phyloP scores from a whole-genome alignment of 176 grass and related monocot genomes.

The Avena insularis region DNA sequence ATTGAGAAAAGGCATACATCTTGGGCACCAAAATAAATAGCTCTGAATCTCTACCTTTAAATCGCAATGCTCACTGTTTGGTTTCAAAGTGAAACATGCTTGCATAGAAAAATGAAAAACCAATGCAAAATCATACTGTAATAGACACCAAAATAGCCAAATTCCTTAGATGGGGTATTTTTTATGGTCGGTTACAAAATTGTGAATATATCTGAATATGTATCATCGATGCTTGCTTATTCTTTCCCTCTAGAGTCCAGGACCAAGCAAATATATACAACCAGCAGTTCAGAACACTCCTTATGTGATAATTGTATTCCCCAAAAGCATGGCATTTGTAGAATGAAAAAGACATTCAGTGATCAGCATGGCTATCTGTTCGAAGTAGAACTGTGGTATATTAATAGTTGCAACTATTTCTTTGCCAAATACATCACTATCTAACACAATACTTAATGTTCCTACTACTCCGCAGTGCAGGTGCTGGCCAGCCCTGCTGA shows the following conservation, averaged over 20 bases:
- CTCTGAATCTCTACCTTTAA: not conserved
- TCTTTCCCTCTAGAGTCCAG: not conserved
- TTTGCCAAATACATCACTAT: slow-evolving; percentile 3
- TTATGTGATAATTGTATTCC: not conserved
- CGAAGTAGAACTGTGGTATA: slow-evolving; percentile 5
- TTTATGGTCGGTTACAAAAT: not conserved
- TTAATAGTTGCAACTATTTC: slow-evolving; percentile 6
- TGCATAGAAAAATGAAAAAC: no score
- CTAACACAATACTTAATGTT: slow-evolving; percentile 32
- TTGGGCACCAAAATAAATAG: not conserved
- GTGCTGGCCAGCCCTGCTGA: slow-evolving; percentile 80
- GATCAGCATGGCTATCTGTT: not conserved
- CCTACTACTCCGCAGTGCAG: slow-evolving; percentile 53
- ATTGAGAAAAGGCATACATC: not conserved
- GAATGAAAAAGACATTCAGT: not conserved
- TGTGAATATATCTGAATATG: not conserved
- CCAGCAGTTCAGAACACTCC: slow-evolving; percentile 1
- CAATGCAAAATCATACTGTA: not conserved
- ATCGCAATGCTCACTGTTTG: not conserved
- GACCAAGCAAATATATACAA: not conserved
- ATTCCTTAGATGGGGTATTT: not conserved
- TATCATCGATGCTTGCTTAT: not conserved
- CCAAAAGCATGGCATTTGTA: not conserved
- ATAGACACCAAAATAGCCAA: not conserved
- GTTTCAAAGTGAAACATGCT: not conserved